Conservation (phyloP, 2,329 filamentous ascomycete genomes). For the Periconia macrospinosa region DNA sequence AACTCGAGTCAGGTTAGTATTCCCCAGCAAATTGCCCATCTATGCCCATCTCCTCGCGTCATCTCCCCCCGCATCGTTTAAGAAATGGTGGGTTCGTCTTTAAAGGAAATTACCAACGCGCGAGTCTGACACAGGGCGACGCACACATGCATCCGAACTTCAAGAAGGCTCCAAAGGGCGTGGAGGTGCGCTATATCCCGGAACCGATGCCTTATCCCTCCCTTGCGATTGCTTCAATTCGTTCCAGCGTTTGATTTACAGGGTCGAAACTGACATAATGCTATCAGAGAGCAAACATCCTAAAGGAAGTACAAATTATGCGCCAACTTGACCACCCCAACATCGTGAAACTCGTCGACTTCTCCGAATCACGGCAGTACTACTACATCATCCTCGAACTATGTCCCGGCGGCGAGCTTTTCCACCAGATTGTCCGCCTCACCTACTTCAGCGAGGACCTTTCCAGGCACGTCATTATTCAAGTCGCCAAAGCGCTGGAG, state of each 20-base stretch:
- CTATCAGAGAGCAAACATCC: slow-evolving; percentile 84
- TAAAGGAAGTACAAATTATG: slow-evolving; percentile 99
- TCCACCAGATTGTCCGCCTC: slow-evolving; percentile 96
- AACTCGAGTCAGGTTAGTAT: slow-evolving; percentile 93
- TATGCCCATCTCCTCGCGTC: slow-evolving; percentile 30
- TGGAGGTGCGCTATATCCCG: slow-evolving; percentile 75
- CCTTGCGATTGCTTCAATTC: slow-evolving; percentile 22
- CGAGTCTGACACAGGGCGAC: slow-evolving; percentile 69
- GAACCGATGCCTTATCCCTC: slow-evolving; percentile 31
- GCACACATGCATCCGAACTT: slow-evolving; percentile 95
- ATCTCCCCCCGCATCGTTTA: slow-evolving; percentile 31
- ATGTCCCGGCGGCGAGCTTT: slow-evolving; percentile 92
- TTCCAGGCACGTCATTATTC: slow-evolving; percentile 88
- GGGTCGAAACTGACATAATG: slow-evolving; percentile 47
- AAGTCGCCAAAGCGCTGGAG: slow-evolving; percentile 91
- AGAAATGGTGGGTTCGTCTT: slow-evolving; percentile 18
- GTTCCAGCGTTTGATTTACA: slow-evolving; percentile 12
- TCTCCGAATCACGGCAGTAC: slow-evolving; percentile 90
- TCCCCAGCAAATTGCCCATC: slow-evolving; percentile 23
- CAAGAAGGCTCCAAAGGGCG: slow-evolving; percentile 83
- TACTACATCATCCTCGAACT: slow-evolving; percentile 98
- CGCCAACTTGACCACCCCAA: slow-evolving; percentile 94
- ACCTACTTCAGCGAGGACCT: slow-evolving; percentile 98
- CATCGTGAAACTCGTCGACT: slow-evolving; percentile 90
- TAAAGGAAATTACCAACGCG: slow-evolving; percentile 53